Percentiles rank a stretch among this genome's conserved stretches.
Conservation (phyloP, 2,329 filamentous ascomycete genomes). For the Aspergillus sp. region DNA sequence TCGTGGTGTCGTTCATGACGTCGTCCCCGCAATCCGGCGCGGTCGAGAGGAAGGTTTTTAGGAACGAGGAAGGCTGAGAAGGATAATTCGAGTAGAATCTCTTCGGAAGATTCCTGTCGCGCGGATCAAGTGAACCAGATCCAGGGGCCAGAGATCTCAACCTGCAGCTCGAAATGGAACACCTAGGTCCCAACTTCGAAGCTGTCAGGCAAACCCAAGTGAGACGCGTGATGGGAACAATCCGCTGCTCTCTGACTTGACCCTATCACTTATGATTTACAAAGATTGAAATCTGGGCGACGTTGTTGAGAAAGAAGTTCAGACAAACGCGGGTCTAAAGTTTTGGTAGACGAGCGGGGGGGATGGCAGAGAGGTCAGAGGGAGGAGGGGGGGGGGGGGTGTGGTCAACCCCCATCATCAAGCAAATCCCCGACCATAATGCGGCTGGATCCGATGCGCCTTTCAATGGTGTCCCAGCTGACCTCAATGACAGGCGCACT, state of each 20-base stretch:
- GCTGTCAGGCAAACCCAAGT: slow-evolving; percentile 23
- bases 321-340: neutral
- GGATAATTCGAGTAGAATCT: slow-evolving; percentile 1
- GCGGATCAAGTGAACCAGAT: slow-evolving; percentile 14
- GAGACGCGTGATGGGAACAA: slow-evolving; percentile 13
- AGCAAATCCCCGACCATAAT: neutral
- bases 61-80: neutral
- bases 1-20: slow-evolving; percentile 34
- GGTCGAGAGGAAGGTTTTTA: neutral
- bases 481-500: neutral
- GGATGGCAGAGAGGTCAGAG: neutral
- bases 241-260: neutral
- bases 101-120: slow-evolving; percentile 17
- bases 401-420: neutral
- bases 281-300: neutral
- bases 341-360: neutral
- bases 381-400: no score
- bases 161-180: slow-evolving; percentile 30
- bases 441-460: neutral
- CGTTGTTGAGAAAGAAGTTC: neutral
- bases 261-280: neutral
- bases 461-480: neutral
- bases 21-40: slow-evolving; percentile 1
- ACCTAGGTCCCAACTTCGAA: slow-evolving; percentile 30
- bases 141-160: slow-evolving; percentile 23